phyloP scores from a whole-genome alignment of 1,284 basidiomycete species.

The Hypsizygus ulmarius region DNA sequence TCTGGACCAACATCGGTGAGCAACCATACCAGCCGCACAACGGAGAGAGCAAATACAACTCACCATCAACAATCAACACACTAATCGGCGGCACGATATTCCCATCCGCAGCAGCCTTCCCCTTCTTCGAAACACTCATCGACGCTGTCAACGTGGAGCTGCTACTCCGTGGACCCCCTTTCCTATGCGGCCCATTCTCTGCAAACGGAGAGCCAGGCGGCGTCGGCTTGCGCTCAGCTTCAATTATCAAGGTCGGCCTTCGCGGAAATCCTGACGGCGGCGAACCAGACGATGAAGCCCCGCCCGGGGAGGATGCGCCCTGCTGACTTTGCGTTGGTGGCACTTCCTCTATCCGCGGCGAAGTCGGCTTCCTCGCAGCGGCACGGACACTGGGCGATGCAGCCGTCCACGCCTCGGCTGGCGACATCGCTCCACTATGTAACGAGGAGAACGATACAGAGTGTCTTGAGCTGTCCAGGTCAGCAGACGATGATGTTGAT shows the following conservation, averaged over 20 bases:
- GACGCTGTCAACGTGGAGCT: slow-evolving; percentile 9
- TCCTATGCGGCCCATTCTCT: slow-evolving; percentile 11
- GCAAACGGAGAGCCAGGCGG: slow-evolving; percentile 16
- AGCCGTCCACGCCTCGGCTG: slow-evolving; percentile 1
- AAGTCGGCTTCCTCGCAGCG: slow-evolving; percentile 10
- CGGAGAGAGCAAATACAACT: slow-evolving; percentile 26
- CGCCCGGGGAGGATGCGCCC: too few relatives aligned
- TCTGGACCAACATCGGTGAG: slow-evolving; percentile 49
- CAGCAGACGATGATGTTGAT: slow-evolving; percentile 3
- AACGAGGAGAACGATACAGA: slow-evolving; percentile 24
- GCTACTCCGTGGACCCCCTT: slow-evolving; percentile 7
- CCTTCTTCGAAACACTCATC: slow-evolving; percentile 25
- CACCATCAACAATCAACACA: slow-evolving; percentile 94
- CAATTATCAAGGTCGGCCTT: slow-evolving; percentile 1
- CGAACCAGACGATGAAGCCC: not conserved
- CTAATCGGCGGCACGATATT: slow-evolving; percentile 91
- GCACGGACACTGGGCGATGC: slow-evolving; percentile 3
- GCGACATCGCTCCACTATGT: slow-evolving; percentile 20
- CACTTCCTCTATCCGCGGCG: slow-evolving; percentile 7
- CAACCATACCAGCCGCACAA: not conserved
- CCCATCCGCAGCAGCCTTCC: slow-evolving; percentile 33
- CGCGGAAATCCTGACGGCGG: slow-evolving; percentile 3
- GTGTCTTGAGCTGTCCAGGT: slow-evolving; percentile 2
- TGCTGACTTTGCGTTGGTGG: not conserved
- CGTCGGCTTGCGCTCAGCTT: slow-evolving; percentile 8